Evolutionary conservation across 1,284 basidiomycete species (phyloP), one percentile per base, ranked within the genome.

Genomic region (Moniliophthora roreri): DNA sequence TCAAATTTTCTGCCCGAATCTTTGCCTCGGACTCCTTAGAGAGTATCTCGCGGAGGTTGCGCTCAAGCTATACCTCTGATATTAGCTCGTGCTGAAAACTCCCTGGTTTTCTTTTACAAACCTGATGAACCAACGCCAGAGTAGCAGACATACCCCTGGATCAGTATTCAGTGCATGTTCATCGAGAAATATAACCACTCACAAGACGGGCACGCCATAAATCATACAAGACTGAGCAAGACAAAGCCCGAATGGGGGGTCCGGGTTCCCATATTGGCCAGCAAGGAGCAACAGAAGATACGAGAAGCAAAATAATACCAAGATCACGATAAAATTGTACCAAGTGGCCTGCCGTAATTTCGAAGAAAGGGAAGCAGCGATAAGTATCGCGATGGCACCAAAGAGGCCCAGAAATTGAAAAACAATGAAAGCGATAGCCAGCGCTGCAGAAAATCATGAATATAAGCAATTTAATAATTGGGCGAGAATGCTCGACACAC

Each of bases 191-290:
- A 8, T n/a, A 36, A 46, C 16, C 11, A 32, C 56, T 51, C 42
- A 65, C 63, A 60, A 48, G 20, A 59, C 39, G 7, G 63, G 60
- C 21, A 55, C 58, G 6, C 60, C 58, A 47, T 65, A 62, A 38
- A 65, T 59, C 11, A 65, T 21, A 6, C 56, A 50, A 0, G 62
- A 54, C 40, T 65, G 63, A 7, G 58, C 51, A 15, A 62, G 23
- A 47, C 63, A 65, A 7, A 65, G 26, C 1, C 52, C 58, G 23
- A 58, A 60, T 5, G 63, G 54, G 8, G 62, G 62, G 4, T 58
- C 52, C 13, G 57, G 54, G 10, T 60, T 60, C 21, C 53, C 46
- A 36, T 61, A 59, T 18, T 51, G 39, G 2, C 61, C 62, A n/a
- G 51, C 35, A 20, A 52, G 23, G 24, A 61, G 45, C 20, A 65